Evolutionary conservation across 208 protist genomes (phyloP).

Genomic region (Leishmania mexicana): DNA sequence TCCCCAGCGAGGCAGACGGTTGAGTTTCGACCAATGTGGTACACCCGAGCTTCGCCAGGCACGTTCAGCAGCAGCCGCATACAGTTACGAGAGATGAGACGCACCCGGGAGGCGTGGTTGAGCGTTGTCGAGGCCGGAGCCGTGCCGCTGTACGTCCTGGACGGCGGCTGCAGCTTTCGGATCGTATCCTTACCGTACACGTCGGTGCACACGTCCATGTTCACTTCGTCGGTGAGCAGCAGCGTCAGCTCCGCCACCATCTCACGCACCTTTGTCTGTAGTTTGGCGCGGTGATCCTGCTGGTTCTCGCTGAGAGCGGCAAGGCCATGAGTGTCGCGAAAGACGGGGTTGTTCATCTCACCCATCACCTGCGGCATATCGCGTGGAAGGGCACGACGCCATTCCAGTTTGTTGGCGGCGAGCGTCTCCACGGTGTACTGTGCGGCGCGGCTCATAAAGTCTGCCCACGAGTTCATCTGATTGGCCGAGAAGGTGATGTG

Average conservation of each 20-base stretch:
- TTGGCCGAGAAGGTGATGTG: slow-evolving; percentile 94
- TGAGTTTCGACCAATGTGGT: slow-evolving; percentile 59
- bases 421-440: slow-evolving; percentile 53
- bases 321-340: slow-evolving; percentile 33
- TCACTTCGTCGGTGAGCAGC: slow-evolving; percentile 43
- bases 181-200: slow-evolving; percentile 52
- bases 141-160: slow-evolving; percentile 20
- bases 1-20: slow-evolving; percentile 48
- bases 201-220: slow-evolving; percentile 61
- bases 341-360: slow-evolving; percentile 38
- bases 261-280: slow-evolving; percentile 38
- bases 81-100: slow-evolving; percentile 44
- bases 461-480: slow-evolving; percentile 81
- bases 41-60: slow-evolving; percentile 56
- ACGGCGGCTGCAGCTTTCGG: slow-evolving; percentile 55
- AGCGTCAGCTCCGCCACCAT: slow-evolving; percentile 44
- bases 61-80: slow-evolving; percentile 52
- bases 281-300: slow-evolving; percentile 12
- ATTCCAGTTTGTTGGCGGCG: slow-evolving; percentile 57
- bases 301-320: slow-evolving; percentile 30
- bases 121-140: slow-evolving; percentile 6
- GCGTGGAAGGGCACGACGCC: slow-evolving; percentile 50
- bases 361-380: slow-evolving; percentile 40
- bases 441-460: slow-evolving; percentile 47
- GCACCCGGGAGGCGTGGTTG: slow-evolving; percentile 19